phyloP scores from a whole-genome alignment of 306 rosid genomes.

The Abrus pulchellus region DNA sequence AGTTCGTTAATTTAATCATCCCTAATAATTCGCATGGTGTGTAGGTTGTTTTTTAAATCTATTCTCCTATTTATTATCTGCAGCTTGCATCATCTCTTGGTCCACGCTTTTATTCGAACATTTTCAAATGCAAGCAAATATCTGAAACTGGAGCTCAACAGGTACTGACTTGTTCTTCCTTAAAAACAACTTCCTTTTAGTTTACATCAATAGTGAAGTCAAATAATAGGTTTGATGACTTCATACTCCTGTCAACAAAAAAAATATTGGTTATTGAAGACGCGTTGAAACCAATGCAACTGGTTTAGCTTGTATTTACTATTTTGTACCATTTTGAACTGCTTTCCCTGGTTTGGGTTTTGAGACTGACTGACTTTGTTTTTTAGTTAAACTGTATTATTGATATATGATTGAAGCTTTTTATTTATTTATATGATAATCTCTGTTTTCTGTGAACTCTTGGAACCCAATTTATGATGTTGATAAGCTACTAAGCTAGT shows the following conservation, averaged over 20 bases:
- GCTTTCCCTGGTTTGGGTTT: neutral
- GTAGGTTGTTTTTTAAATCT: slow-evolving; percentile 34
- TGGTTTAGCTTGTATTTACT: slow-evolving; percentile 30
- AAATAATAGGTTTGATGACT: neutral
- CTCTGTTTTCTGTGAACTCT: slow-evolving; percentile 32
- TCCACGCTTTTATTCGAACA: slow-evolving; percentile 93
- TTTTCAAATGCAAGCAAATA: slow-evolving; percentile 98
- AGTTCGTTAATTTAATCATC: slow-evolving; percentile 25
- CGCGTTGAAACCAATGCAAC: slow-evolving; percentile 12
- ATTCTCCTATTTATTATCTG: slow-evolving; percentile 45
- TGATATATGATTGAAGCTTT: slow-evolving; percentile 4
- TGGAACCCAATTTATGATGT: slow-evolving; percentile 37
- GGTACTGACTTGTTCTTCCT: slow-evolving; percentile 55
- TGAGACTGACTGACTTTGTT: slow-evolving; percentile 24
- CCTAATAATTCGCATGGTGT: slow-evolving; percentile 37
- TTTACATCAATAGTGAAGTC: slow-evolving; percentile 31
- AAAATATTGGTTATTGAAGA: slow-evolving; percentile 16
- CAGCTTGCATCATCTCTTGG: slow-evolving; percentile 99
- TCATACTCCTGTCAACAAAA: slow-evolving; percentile 3
- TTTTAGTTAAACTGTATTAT: neutral
- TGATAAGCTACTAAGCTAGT: slow-evolving; percentile 33
- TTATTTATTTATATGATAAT: slow-evolving; percentile 17
- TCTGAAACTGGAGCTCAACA: slow-evolving; percentile 99
- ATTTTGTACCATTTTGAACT: neutral
- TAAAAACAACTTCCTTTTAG: slow-evolving; percentile 17